Conservation (phyloP, 1,284 basidiomycete species). For the Peniophora sp. region DNA sequence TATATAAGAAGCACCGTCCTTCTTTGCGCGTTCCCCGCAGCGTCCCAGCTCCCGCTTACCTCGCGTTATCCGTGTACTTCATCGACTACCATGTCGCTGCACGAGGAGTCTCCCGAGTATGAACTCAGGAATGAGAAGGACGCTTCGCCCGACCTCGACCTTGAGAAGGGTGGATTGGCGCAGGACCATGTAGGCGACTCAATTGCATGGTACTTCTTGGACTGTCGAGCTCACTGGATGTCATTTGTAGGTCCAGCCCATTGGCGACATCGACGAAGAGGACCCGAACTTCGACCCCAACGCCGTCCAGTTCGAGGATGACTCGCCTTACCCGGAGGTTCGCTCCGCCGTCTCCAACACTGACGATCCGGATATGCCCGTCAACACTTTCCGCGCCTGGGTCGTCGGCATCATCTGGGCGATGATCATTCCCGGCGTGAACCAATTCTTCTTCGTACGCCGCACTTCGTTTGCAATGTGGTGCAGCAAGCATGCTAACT, state of each 20-base stretch:
- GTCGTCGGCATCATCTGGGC: constrained; percentile 48
- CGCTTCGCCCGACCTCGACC: neutral
- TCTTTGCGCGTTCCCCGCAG: no score
- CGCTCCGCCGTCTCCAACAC: constrained; percentile 71
- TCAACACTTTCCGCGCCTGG: constrained; percentile 60
- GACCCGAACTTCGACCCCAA: constrained; percentile 59
- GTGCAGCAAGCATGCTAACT: no score
- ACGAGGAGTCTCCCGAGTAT: no score
- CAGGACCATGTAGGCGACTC: neutral
- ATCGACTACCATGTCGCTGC: no score
- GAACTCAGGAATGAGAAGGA: neutral
- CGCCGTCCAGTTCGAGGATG: constrained; percentile 33
- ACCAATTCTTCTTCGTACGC: constrained; percentile 48
- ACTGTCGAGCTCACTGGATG: neutral
- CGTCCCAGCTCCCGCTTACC: no score
- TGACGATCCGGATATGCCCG: constrained; percentile 58
- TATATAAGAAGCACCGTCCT: no score
- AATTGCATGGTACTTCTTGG: neutral
- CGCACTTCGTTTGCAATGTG: no score
- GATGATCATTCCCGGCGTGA: constrained; percentile 45
- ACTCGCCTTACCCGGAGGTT: constrained; percentile 69
- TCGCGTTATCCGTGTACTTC: no score
- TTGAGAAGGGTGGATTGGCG: neutral
- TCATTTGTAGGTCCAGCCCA: neutral
- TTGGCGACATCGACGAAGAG: constrained; percentile 19